Evolutionary conservation across 2,329 filamentous ascomycete species (phyloP).

Genomic region (Sporothrix schenckii): DNA sequence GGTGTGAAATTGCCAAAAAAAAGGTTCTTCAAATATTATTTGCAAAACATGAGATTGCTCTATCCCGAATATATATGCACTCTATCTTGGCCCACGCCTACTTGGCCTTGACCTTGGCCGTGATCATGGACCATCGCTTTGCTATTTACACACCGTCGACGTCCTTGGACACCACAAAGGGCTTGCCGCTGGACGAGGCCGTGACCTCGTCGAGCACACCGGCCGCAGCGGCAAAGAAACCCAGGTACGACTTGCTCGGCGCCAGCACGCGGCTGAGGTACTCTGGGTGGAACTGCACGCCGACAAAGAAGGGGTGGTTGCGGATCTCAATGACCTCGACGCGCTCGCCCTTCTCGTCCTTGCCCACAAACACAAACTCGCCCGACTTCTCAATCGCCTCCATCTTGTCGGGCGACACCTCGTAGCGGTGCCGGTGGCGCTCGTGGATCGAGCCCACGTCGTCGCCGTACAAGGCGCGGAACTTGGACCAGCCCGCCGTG

Average conservation of each 20-base stretch:
- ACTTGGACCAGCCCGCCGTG: conserved; percentile 68
- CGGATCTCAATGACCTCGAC: conserved; percentile 79
- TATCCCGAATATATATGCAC: background rate
- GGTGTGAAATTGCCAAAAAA: no score
- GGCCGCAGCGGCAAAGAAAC: conserved; percentile 78
- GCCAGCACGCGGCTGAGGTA: conserved; percentile 75
- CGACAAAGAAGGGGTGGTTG: conserved; percentile 72
- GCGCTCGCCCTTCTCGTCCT: conserved; percentile 71
- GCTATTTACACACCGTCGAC: background rate
- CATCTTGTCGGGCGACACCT: conserved; percentile 74
- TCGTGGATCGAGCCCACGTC: conserved; percentile 57
- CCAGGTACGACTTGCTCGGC: conserved; percentile 76
- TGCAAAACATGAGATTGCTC: conserved; percentile 8
- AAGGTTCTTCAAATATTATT: no score
- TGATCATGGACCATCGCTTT: background rate
- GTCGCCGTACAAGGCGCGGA: conserved; percentile 68
- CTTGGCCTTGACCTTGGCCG: no score
- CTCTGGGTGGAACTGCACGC: conserved; percentile 88
- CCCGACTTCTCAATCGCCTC: conserved; percentile 63
- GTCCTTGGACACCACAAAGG: conserved; percentile 16
- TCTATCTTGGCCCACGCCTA: background rate
- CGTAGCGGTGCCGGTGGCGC: conserved; percentile 78
- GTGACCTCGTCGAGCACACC: conserved; percentile 61
- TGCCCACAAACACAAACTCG: conserved; percentile 68
- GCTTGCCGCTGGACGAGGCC: conserved; percentile 38